Base-by-base conservation (phyloP, 75 land plant species). In the Picea sitchensis region DNA sequence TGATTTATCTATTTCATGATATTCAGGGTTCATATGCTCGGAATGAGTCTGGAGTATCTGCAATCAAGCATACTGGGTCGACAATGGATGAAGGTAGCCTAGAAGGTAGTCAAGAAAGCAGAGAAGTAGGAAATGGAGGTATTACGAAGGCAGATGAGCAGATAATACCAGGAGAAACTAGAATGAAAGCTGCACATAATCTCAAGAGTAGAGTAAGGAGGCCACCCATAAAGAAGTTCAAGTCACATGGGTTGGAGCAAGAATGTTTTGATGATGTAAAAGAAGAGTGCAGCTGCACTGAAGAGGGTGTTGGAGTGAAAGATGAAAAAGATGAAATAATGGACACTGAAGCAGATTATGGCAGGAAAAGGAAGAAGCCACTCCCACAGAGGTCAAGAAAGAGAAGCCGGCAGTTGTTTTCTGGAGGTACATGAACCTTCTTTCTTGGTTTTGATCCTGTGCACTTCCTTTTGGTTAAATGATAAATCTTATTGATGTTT, bases 21-120 rank as follows among this genome's bases (percentile, higher is more conserved):
- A 61, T 61, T 69, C 54, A 77, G 80, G 34, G 61, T 68, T 54
- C 20, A 30, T 64, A 68, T 62, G 31, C 64, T 5, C 63, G 83
- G 26, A 65, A 62, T 81, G 86, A 62, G 56, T 81, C 84, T 59
- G 83, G 82, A 57, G 76, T 77, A 14, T 72, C 76, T 75, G 79
- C 36, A 15, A 18, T 59, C 61, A 81, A 90, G 89, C 83, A 68
- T 75, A 74, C 86, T 79, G 94, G 82, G 63, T 78, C 79, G 76
- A 75, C 81, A 57, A 82, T 77, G 63, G 89, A 87, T 76, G 96
- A 88, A 67, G 83, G 77, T 59, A 84, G 81, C 68, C 68, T 76
- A 41, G 96, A 91, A 73, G 92, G 84, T 68, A 95, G 93, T 78
- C 80, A 91, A 65, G 97, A 90, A 81, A 95, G 94, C 82, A 91